A percentile compares a stretch with the other conserved stretches of the same genome.
phyloP scores from a whole-genome alignment of 148 eudicot genomes.

The Fagopyrum homotropicum region DNA sequence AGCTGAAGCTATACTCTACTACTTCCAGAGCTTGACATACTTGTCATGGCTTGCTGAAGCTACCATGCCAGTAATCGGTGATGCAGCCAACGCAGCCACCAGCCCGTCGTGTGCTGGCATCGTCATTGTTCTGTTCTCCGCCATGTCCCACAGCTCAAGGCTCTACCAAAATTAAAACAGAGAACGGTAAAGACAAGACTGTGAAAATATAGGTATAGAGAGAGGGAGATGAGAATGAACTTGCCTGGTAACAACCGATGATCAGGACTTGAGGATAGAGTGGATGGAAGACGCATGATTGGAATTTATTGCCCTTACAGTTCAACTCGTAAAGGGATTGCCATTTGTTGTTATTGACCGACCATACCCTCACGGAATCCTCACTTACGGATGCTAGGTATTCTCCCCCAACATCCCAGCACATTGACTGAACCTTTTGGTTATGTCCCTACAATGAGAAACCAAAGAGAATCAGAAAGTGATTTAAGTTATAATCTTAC shows the following conservation, averaged over 20 bases:
- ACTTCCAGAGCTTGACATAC: constrained; percentile 21
- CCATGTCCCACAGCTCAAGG: constrained; percentile 46
- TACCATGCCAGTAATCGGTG: constrained; percentile 13
- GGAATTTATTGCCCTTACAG: constrained; percentile 40
- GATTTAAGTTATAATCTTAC: neutral
- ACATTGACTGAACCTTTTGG: constrained; percentile 32
- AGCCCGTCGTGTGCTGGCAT: constrained; percentile 17
- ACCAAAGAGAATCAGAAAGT: constrained; percentile 11
- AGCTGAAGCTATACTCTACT: neutral
- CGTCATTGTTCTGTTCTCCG: constrained; percentile 13
- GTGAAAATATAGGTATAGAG: neutral
- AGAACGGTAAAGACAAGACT: neutral
- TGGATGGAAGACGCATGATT: constrained; percentile 67
- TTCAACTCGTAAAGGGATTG: constrained; percentile 11
- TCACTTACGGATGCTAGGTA: constrained; percentile 53
- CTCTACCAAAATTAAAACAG: constrained; percentile 22
- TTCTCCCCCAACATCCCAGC: constrained; percentile 67
- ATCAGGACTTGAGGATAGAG: constrained; percentile 37
- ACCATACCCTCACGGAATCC: constrained; percentile 58
- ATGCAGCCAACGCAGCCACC: constrained; percentile 17
- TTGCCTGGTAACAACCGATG: constrained; percentile 62
- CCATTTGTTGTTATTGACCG: constrained; percentile 26
- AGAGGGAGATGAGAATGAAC: neutral
- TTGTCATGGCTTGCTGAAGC: constrained; percentile 21
- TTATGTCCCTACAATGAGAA: constrained; percentile 41